Conservation (phyloP, 257 asterid species). For the Asclepias syriaca region DNA sequence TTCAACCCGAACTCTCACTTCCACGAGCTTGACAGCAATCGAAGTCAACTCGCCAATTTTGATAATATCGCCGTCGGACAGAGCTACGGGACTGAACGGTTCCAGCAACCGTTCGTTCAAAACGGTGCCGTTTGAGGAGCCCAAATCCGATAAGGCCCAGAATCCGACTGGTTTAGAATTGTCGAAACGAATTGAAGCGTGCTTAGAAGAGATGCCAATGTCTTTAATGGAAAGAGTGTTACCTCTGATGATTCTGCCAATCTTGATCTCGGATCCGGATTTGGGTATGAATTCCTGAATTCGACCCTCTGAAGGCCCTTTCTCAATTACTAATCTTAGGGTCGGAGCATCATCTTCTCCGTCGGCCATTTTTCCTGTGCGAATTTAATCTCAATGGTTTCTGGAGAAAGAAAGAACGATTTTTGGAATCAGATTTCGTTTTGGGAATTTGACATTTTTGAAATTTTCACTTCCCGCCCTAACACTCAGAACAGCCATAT, state of each 20-base stretch:
- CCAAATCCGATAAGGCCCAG: slow-evolving; percentile 65
- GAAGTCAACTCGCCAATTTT: slow-evolving; percentile 69
- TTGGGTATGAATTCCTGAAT: slow-evolving; percentile 13
- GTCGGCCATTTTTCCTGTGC: slow-evolving; percentile 15
- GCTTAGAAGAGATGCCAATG: slow-evolving; percentile 71
- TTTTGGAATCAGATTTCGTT: too few species aligned
- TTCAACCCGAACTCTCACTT: too few species aligned
- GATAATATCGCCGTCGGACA: slow-evolving; percentile 45
- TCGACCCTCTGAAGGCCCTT: slow-evolving; percentile 63
- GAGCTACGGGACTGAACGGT: slow-evolving; percentile 24
- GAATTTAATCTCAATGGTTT: neutral
- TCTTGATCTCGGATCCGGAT: slow-evolving; percentile 36
- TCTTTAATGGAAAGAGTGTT: slow-evolving; percentile 64
- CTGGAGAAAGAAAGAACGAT: too few species aligned
- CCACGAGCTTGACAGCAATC: slow-evolving; percentile 37
- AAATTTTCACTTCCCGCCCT: too few species aligned
- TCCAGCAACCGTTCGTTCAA: slow-evolving; percentile 38
- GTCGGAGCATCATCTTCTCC: slow-evolving; percentile 20
- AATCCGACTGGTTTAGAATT: slow-evolving; percentile 1
- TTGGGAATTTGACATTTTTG: too few species aligned
- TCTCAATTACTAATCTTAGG: slow-evolving; percentile 44
- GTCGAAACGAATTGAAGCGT: slow-evolving; percentile 35
- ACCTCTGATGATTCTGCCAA: slow-evolving; percentile 69
- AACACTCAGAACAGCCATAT: too few species aligned
- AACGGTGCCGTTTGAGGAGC: slow-evolving; percentile 67